These are phyloP conservation scores for Pistacia vera DNA, from an alignment of 345 rosid genomes.

Conservation along the genomic window DNA sequence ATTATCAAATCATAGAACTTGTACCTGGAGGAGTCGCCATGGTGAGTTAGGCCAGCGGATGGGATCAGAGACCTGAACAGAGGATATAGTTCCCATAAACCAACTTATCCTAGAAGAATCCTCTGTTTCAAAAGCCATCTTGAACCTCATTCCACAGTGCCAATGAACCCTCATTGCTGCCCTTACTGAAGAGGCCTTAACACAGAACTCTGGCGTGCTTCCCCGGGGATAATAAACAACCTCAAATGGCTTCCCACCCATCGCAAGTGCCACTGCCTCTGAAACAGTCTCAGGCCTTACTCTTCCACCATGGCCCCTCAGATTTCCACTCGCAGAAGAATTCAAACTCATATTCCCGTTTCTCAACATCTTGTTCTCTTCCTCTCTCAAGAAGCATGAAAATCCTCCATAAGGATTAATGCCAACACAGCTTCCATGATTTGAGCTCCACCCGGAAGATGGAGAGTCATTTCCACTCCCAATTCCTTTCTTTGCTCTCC, in stretches of 20 bases:
- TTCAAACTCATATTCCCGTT: conserved; percentile 27
- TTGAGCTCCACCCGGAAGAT: conserved; percentile 44
- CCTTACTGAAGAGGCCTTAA: conserved; percentile 59
- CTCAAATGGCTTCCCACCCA: conserved; percentile 73
- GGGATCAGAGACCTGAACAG: conserved; percentile 84
- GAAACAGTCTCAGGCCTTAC: conserved; percentile 63
- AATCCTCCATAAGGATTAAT: conserved; percentile 45
- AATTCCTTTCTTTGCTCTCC: conserved; percentile 72
- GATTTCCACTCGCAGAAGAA: conserved; percentile 24
- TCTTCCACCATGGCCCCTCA: conserved; percentile 35
- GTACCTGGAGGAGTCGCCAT: conserved; percentile 98
- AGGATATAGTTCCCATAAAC: conserved; percentile 93
- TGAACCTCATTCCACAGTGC: conserved; percentile 93
- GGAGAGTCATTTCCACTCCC: conserved; percentile 46
- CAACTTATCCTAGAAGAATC: conserved; percentile 94
- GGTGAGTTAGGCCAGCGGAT: conserved; percentile 89
- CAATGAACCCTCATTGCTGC: conserved; percentile 78
- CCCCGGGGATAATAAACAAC: conserved; percentile 79
- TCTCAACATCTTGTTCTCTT: conserved; percentile 47
- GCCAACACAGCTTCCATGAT: conserved; percentile 27
- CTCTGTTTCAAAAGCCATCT: conserved; percentile 96
- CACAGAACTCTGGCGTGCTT: conserved; percentile 83
- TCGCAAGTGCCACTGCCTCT: conserved; percentile 75
- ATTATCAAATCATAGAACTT: background rate
- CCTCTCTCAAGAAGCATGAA: conserved; percentile 66